Base-by-base conservation (phyloP, 495 filamentous ascomycete genomes). In the Achaetomiella virescens region DNA sequence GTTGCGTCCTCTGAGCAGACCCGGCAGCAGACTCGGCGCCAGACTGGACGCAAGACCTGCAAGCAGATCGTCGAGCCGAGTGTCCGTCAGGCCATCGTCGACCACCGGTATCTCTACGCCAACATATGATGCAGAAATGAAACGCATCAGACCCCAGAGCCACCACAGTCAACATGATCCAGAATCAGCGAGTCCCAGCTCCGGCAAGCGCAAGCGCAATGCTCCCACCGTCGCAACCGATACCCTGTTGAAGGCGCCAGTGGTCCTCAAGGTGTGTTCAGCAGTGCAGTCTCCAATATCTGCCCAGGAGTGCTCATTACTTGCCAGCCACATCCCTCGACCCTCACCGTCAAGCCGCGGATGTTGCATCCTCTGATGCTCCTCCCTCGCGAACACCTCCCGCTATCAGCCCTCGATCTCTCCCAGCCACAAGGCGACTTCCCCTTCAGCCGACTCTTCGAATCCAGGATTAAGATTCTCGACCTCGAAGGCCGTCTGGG, bases 321-420 rank as follows among this genome's bases (percentile, higher is more conserved):
- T 37, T 25, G 40, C 7, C 33, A 87, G 85, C 77, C 82, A 40
- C 78, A 84, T 57, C 79, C 82, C 22, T 74, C 78, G 17, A 80
- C 75, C 33, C 61, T 81, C 43, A 75, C 76, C 7, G 67, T 78
- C n/a, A 80, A 82, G 57, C 80, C 83, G 12, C 77, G 82, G 42
- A 76, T 77, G 40, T 71, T 87, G 27, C 72, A 81, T 40, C 84
- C 84, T 6, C 69, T 87, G 46, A 75, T 83, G 58, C 69, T 83
- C 18, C 66, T 89, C 0, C 81, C 84, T 18, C 84, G 84, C 58
- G 78, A 80, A 31, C 68, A 74, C 48, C 63, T 89, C 4, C 79
- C 81, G 6, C 65, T 89, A 24, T 80, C 80, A 2, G 81, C 76
- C 63, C 76, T 87, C 29, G 85, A 87, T 54, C 72, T 80, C 21